Conservation (phyloP, 306 rosid genomes). For the Gastrolobium bilobum region DNA sequence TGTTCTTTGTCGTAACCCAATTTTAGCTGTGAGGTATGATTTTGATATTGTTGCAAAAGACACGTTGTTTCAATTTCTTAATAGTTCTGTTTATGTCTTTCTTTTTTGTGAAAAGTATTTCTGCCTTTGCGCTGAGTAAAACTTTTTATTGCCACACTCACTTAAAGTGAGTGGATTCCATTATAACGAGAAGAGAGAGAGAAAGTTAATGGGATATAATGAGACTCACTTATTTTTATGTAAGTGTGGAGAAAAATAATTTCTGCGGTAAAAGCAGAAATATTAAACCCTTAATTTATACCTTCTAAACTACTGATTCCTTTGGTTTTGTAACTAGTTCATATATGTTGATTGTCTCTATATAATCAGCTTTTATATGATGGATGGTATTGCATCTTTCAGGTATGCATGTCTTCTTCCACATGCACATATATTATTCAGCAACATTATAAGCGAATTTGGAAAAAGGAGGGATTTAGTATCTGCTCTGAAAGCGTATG, state of each 20-base stretch:
- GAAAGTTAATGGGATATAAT: too few species aligned
- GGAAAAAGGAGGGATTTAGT: slow-evolving; percentile 78
- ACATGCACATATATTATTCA: slow-evolving; percentile 70
- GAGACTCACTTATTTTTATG: too few species aligned
- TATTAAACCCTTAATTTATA: slow-evolving; percentile 3
- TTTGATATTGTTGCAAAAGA: slow-evolving; percentile 46
- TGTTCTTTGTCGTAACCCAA: slow-evolving; percentile 67
- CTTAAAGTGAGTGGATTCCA: not conserved
- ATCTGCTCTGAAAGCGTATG: slow-evolving; percentile 81
- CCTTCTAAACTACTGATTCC: slow-evolving; percentile 18
- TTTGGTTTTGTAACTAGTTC: slow-evolving; percentile 17
- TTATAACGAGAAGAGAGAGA: not conserved
- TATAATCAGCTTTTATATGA: slow-evolving; percentile 22
- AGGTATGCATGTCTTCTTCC: slow-evolving; percentile 92
- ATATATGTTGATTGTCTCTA: not conserved
- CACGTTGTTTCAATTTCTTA: not conserved
- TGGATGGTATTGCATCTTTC: slow-evolving; percentile 52
- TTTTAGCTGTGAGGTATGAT: slow-evolving; percentile 86
- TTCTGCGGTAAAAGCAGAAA: too few species aligned
- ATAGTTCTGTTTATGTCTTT: too few species aligned
- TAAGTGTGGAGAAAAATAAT: too few species aligned
- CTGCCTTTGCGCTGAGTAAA: too few species aligned
- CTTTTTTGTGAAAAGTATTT: too few species aligned
- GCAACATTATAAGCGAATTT: slow-evolving; percentile 75
- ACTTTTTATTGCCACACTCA: too few species aligned